phyloP scores from a whole-genome alignment of 2,329 filamentous ascomycete species.

The Fusarium hainanense region DNA sequence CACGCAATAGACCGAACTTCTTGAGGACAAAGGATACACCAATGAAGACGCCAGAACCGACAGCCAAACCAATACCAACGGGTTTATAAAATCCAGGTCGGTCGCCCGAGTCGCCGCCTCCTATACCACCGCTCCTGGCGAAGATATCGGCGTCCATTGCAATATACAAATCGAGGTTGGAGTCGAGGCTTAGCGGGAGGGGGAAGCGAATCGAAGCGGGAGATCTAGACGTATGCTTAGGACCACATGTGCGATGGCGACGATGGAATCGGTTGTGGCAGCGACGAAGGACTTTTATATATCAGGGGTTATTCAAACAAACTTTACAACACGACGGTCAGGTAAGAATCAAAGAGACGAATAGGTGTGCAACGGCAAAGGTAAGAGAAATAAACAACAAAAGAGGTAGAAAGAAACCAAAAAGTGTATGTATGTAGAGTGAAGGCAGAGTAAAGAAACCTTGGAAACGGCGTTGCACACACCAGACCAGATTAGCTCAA shows the following conservation, averaged over 20 bases:
- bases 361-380: not conserved
- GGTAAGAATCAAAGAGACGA: not conserved
- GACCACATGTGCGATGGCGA: conserved; percentile 44
- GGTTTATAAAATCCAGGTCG: conserved; percentile 77
- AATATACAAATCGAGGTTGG: not conserved
- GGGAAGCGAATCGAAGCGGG: conserved; percentile 16
- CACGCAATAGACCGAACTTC: conserved; percentile 89
- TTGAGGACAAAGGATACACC: conserved; percentile 95
- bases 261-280: conserved; percentile 31
- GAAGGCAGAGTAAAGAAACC: conserved; percentile 31
- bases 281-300: conserved; percentile 32
- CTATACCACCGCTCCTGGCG: conserved; percentile 34
- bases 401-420: conserved; percentile 15
- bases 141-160: conserved; percentile 44
- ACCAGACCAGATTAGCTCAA: conserved; percentile 8
- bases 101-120: conserved; percentile 28
- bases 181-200: conserved; percentile 1
- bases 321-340: not conserved
- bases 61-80: conserved; percentile 85
- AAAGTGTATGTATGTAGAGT: conserved; percentile 2
- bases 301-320: conserved; percentile 16
- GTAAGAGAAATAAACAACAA: conserved; percentile 12
- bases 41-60: conserved; percentile 91
- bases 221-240: conserved; percentile 30
- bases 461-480: conserved; percentile 38